phyloP scores from a whole-genome alignment of 108 stramenopile genomes.

The Conticribra guillardii region DNA sequence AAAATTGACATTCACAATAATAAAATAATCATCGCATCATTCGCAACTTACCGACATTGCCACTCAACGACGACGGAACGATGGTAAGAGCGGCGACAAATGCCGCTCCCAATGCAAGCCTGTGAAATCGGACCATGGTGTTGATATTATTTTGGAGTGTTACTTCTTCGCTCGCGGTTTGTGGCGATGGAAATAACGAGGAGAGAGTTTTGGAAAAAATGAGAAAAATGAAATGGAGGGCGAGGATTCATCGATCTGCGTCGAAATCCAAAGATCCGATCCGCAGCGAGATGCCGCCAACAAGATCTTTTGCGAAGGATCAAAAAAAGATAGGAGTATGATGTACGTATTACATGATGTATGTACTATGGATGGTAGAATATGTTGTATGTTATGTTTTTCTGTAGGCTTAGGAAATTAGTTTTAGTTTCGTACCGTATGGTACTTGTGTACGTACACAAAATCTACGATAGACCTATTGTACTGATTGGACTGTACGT shows the following conservation, averaged over 20 bases:
- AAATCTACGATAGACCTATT: not conserved
- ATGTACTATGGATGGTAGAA: too few species aligned
- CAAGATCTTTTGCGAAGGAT: too few species aligned
- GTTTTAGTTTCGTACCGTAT: too few species aligned
- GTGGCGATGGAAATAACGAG: not conserved
- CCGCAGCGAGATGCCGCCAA: too few species aligned
- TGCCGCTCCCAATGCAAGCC: conserved; percentile 39
- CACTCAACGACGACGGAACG: conserved; percentile 22
- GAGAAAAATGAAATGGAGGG: too few species aligned
- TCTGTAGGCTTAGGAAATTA: too few species aligned
- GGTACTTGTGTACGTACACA: not conserved
- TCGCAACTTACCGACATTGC: conserved; percentile 33
- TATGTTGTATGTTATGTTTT: too few species aligned
- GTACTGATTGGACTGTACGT: not conserved
- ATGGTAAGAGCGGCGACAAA: conserved; percentile 28
- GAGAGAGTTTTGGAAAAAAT: not conserved
- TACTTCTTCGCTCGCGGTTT: not conserved
- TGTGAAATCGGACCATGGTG: conserved; percentile 44
- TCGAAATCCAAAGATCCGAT: too few species aligned
- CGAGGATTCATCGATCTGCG: too few species aligned
- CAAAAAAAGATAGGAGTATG: too few species aligned
- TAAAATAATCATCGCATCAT: not conserved
- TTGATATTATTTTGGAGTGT: not conserved
- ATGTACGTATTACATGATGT: too few species aligned
- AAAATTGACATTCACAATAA: too few species aligned